Percentiles rank a stretch among this genome's conserved stretches.
These are phyloP conservation scores for Candida tibetensis DNA, from an alignment of 805 yeast genomes.

Conservation along the genomic window DNA sequence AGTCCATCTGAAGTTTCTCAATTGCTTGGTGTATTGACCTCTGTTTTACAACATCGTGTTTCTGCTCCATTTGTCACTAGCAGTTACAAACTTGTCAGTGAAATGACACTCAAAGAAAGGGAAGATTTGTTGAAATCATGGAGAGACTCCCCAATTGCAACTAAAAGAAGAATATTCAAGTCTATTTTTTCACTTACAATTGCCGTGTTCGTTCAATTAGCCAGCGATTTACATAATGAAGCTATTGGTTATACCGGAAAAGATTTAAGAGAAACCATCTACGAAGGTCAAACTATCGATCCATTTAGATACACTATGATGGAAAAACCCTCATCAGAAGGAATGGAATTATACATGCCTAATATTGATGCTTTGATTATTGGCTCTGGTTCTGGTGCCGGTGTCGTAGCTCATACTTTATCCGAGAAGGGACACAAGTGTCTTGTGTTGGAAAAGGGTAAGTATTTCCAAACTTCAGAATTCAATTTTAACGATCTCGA, in stretches of 20 bases:
- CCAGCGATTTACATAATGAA: conserved; percentile 31
- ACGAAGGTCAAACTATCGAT: conserved; percentile 25
- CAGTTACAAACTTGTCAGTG: conserved; percentile 31
- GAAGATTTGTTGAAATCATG: conserved; percentile 33
- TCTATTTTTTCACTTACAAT: conserved; percentile 25
- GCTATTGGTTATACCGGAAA: conserved; percentile 39
- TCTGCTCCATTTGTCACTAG: conserved; percentile 32
- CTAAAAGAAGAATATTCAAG: conserved; percentile 34
- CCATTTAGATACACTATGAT: conserved; percentile 28
- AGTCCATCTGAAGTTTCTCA: conserved; percentile 15
- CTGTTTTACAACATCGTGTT: conserved; percentile 28
- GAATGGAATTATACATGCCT: conserved; percentile 32
- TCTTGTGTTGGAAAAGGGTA: conserved; percentile 52
- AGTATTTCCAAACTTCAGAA: conserved; percentile 36
- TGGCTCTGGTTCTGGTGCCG: conserved; percentile 56
- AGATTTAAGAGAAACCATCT: conserved; percentile 28
- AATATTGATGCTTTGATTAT: conserved; percentile 45
- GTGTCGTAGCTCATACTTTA: conserved; percentile 49
- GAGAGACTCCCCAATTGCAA: conserved; percentile 39
- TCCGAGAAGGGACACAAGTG: conserved; percentile 41
- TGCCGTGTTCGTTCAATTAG: conserved; percentile 23
- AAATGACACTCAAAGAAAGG: conserved; percentile 35
- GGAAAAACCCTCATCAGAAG: conserved; percentile 27
- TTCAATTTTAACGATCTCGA: conserved; percentile 35
- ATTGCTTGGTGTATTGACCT: conserved; percentile 27